Evolutionary conservation across 176 grass and related monocot species (phyloP).

Genomic region (Elymus sibiricus): DNA sequence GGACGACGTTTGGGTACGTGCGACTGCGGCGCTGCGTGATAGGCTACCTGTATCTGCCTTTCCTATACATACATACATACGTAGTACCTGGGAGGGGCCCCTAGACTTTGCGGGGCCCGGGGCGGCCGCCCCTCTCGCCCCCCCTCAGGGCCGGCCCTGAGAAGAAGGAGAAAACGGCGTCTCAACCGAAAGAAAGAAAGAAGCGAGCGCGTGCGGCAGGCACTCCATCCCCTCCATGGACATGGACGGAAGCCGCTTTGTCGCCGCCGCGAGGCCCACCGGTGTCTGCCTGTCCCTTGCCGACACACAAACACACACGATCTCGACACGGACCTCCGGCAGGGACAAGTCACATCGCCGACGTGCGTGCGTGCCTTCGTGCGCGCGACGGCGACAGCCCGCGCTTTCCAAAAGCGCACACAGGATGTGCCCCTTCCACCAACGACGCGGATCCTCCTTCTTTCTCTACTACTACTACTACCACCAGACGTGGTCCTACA

Average conservation of each 20-base stretch:
- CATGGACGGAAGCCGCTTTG: background rate
- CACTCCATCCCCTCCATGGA: too few species aligned
- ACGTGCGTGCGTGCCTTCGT: background rate
- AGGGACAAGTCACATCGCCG: slow-evolving; percentile 19
- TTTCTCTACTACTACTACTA: too few species aligned
- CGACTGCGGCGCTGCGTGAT: too few species aligned
- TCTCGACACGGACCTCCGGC: background rate
- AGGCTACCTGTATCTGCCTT: too few species aligned
- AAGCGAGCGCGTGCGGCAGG: too few species aligned
- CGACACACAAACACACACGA: slow-evolving; percentile 43
- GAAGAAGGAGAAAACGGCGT: background rate
- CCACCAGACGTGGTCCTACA: too few species aligned
- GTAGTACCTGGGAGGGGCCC: too few species aligned
- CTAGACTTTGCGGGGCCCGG: too few species aligned
- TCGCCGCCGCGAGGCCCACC: slow-evolving; percentile 40
- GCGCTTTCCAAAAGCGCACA: background rate
- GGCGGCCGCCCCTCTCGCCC: too few species aligned
- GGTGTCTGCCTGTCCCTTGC: slow-evolving; percentile 50
- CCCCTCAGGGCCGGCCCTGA: too few species aligned
- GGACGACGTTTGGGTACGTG: too few species aligned
- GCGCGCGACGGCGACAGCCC: slow-evolving; percentile 38
- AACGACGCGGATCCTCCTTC: background rate
- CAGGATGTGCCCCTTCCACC: background rate
- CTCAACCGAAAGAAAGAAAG: slow-evolving; percentile 31
- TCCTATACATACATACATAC: too few species aligned